Evolutionary conservation across 768 basidiomycete genomes (phyloP), one percentile per base, ranked within the genome.

Genomic region (Rhodotorula taiwanensis): DNA sequence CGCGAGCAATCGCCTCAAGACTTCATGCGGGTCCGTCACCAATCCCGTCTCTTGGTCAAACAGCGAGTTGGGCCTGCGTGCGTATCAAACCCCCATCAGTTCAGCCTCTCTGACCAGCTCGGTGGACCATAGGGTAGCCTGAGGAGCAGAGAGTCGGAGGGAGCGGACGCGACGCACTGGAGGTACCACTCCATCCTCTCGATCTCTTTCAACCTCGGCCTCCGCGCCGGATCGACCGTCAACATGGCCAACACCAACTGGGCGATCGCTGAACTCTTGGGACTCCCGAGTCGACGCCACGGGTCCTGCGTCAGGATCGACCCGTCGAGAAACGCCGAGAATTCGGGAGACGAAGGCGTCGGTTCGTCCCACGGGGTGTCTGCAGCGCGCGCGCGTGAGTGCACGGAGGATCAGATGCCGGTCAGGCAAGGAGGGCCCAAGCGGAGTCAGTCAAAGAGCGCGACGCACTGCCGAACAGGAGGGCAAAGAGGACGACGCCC

Each of bases 281-380:
- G 33, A 33, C 33, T 36, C 31, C 51, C 51, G n/a, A 52, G 47
- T 4, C 25, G 28, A 1, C 55, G 47, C 47, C 54, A 43, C 1
- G 31, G 54, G 31, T 31, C 42, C 10, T 34, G 36, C 13, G 34
- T 15, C 27, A 25, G 16, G 55, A 27, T 28, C 11, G 15, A 2
- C 8, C 90, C 89, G 0, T 80, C 80, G 3, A 86, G 72, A 74
- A 88, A 99, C 14, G 82, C 81, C n/a, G 76, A 74, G 71, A 83
- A 99, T 75, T 98, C 95, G 2, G 83, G 82, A 62, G 87, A 88
- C n/a, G 79, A 66, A 5, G 74, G 70, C 0, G 91, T 89, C 5
- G 95, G 90, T 73, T 93, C 87, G 72, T 97, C 95, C 95, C 95
- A 98, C 4, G 95, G 95, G 0, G 95, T 97, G 72, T 95, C 93